Percentiles rank a stretch among this genome's conserved stretches.
Conservation (phyloP, 257 asterid species). For the Eucommia ulmoides region DNA sequence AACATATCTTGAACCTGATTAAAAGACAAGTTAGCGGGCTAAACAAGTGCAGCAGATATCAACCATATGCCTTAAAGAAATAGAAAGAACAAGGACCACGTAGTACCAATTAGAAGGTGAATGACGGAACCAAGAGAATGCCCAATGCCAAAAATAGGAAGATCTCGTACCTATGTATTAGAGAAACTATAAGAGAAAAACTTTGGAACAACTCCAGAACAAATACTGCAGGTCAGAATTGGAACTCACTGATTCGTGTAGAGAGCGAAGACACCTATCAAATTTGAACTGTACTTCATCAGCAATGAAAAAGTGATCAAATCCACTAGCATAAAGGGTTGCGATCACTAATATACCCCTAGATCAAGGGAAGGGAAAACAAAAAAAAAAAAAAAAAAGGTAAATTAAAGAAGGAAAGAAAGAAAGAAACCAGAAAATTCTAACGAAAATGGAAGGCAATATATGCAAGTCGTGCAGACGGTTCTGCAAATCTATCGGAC, state of each 20-base stretch:
- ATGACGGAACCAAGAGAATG: constrained; percentile 89
- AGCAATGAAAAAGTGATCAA: constrained; percentile 87
- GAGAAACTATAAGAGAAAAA: constrained; percentile 4
- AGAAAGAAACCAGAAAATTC: too few relatives aligned
- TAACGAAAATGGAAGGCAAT: too few relatives aligned
- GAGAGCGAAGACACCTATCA: constrained; percentile 70
- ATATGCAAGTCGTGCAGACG: too few relatives aligned
- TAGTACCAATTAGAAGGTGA: constrained; percentile 82
- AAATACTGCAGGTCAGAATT: too few relatives aligned
- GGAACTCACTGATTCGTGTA: constrained; percentile 57
- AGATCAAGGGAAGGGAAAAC: too few relatives aligned
- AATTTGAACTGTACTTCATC: constrained; percentile 89
- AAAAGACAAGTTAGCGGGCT: constrained; percentile 10
- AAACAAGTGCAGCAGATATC: neutral
- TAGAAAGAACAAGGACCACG: constrained; percentile 1
- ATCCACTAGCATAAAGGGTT: constrained; percentile 92
- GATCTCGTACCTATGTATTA: constrained; percentile 47
- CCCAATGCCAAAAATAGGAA: constrained; percentile 85
- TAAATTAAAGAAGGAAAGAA: constrained; percentile 18
- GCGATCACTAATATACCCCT: constrained; percentile 86
- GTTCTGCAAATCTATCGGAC: too few relatives aligned
- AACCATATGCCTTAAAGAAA: constrained; percentile 6
- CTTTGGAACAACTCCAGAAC: constrained; percentile 8
- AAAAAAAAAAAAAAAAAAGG: too few relatives aligned
- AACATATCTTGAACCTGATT: constrained; percentile 86